A percentile compares a stretch with the other conserved stretches of the same genome.
Evolutionary conservation across 2,329 filamentous ascomycete genomes (phyloP).

Genomic region (Metarhizium guizhouense): DNA sequence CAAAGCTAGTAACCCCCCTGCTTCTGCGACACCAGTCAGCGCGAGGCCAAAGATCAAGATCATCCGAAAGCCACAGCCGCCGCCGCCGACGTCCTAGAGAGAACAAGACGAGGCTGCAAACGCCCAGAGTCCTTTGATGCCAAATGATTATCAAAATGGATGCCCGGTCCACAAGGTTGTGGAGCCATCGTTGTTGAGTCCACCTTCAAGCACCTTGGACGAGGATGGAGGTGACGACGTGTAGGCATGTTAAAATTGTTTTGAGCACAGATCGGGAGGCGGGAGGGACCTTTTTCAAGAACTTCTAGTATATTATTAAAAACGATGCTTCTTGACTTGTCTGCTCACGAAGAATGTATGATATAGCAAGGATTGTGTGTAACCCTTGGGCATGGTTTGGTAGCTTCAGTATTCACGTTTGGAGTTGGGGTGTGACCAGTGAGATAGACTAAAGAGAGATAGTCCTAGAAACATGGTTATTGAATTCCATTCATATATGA

Average conservation of each 20-base stretch:
- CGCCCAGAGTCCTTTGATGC: background rate
- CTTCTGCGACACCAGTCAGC: slow-evolving; percentile 14
- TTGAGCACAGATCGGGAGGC: background rate
- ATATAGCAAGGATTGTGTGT: background rate
- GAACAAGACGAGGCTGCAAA: background rate
- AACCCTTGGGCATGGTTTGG: background rate
- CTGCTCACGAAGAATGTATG: background rate
- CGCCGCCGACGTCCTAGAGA: slow-evolving; percentile 13
- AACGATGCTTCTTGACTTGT: background rate
- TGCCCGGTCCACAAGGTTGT: background rate
- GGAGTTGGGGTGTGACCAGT: background rate
- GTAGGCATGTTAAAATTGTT: background rate
- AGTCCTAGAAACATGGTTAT: background rate
- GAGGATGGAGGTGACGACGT: background rate
- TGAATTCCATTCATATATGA: background rate
- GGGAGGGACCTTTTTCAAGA: background rate
- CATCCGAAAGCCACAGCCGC: slow-evolving; percentile 23
- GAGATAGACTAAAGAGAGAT: background rate
- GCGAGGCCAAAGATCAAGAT: slow-evolving; percentile 28
- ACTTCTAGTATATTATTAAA: background rate
- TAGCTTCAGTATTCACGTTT: background rate
- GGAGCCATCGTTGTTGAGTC: background rate
- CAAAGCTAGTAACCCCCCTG: slow-evolving; percentile 15
- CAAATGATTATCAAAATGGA: background rate
- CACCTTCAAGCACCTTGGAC: background rate